These are phyloP conservation scores for Sarocladiaceae sp. DNA, from an alignment of 2,329 filamentous ascomycete species.

Conservation along the genomic window DNA sequence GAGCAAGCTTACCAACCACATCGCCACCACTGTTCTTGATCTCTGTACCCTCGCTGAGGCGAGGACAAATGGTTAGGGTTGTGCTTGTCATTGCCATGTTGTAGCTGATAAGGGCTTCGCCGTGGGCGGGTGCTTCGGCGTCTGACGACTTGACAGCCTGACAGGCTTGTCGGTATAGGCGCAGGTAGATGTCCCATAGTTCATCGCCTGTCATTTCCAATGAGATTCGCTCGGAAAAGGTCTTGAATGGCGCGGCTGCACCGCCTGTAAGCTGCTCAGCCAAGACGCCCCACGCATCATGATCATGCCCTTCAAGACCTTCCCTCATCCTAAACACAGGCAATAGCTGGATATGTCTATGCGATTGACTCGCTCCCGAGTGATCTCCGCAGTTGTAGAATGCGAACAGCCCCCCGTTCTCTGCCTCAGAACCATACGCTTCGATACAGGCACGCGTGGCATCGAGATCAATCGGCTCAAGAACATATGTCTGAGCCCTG, in stretches of 20 bases:
- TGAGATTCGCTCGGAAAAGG: conserved; percentile 37
- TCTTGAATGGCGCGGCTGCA: conserved; percentile 35
- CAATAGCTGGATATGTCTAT: conserved; percentile 68
- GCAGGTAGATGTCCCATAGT: conserved; percentile 39
- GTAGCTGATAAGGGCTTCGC: conserved; percentile 54
- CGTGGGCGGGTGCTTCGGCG: conserved; percentile 22
- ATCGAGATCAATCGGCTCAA: conserved; percentile 57
- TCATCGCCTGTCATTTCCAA: conserved; percentile 28
- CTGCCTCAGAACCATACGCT: conserved; percentile 36
- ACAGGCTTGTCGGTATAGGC: conserved; percentile 42
- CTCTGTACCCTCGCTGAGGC: conserved; percentile 45
- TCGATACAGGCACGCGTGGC: conserved; percentile 59
- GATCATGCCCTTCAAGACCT: conserved; percentile 32
- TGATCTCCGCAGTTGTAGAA: conserved; percentile 69
- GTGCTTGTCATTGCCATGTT: conserved; percentile 56
- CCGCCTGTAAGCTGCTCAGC: conserved; percentile 32
- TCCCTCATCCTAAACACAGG: conserved; percentile 60
- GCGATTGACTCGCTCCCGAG: conserved; percentile 68
- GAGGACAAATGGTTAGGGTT: conserved; percentile 50
- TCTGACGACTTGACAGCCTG: conserved; percentile 27
- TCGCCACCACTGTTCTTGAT: conserved; percentile 23
- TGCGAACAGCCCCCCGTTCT: conserved; percentile 45
- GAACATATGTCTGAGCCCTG: conserved; percentile 59
- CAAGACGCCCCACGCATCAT: conserved; percentile 42
- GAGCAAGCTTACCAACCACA: conserved; percentile 38